phyloP scores from a whole-genome alignment of 768 basidiomycete genomes.

The Lentinula boryana region DNA sequence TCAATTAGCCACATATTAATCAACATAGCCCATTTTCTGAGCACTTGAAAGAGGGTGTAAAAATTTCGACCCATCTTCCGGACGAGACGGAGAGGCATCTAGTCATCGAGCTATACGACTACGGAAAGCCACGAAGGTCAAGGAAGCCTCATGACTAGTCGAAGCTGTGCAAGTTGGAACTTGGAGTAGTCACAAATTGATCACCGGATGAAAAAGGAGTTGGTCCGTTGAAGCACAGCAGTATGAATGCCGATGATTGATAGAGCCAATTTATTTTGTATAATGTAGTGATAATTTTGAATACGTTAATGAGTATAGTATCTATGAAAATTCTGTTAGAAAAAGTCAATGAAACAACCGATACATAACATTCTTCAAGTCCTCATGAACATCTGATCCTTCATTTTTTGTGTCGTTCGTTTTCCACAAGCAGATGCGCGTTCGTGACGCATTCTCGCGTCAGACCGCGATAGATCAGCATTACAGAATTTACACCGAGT shows the following conservation, averaged over 20 bases:
- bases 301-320: not conserved
- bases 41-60: not conserved
- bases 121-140: not conserved
- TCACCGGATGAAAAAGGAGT: not conserved
- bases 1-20: not conserved
- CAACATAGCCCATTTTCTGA: not conserved
- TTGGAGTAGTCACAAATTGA: not conserved
- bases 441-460: slow-evolving; percentile 13
- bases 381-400: slow-evolving; percentile 6
- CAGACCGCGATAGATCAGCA: slow-evolving; percentile 11
- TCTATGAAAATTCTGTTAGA: not conserved
- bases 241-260: not conserved
- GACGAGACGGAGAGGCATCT: not conserved
- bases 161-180: not conserved
- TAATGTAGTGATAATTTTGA: not conserved
- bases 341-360: not conserved
- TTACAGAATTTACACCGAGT: slow-evolving; percentile 11
- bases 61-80: not conserved
- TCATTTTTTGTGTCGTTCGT: slow-evolving; percentile 10
- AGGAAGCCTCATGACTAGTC: not conserved
- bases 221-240: not conserved
- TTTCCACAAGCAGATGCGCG: slow-evolving; percentile 12
- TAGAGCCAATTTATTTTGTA: not conserved
- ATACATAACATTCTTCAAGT: slow-evolving; percentile 1
- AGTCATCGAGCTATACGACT: not conserved